A percentile compares a stretch with the other conserved stretches of the same genome.
Conservation (phyloP, 495 filamentous ascomycete genomes). For the Venustampulla echinocandica region DNA sequence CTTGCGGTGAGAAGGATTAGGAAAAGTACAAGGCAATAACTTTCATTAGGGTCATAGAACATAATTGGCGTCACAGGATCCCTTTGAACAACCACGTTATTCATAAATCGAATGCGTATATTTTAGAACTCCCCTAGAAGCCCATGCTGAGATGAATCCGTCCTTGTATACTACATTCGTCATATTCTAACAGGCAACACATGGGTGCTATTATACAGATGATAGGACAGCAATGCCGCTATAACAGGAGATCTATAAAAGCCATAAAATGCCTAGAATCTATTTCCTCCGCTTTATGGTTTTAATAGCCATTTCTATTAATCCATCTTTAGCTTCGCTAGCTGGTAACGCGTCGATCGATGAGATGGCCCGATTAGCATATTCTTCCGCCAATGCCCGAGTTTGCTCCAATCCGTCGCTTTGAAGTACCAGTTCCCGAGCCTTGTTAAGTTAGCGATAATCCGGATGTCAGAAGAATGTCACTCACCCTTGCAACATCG, state of each 20-base stretch:
- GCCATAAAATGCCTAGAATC: slow-evolving; percentile 1
- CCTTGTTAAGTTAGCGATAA: slow-evolving; percentile 40
- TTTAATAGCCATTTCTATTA: slow-evolving; percentile 90
- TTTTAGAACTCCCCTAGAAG: slow-evolving; percentile 9
- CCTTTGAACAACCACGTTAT: neutral
- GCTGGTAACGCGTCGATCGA: slow-evolving; percentile 78
- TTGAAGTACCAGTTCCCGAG: slow-evolving; percentile 69
- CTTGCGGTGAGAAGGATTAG: too few species aligned
- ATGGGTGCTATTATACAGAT: slow-evolving; percentile 16
- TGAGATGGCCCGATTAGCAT: slow-evolving; percentile 76
- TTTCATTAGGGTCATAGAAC: too few species aligned
- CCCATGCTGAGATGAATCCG: slow-evolving; percentile 1
- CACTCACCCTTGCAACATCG: slow-evolving; percentile 70
- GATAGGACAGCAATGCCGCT: slow-evolving; percentile 6
- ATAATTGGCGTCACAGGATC: too few species aligned
- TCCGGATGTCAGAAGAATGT: neutral
- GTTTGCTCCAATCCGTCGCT: slow-evolving; percentile 90
- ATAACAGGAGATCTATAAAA: slow-evolving; percentile 17
- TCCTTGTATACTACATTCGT: slow-evolving; percentile 6
- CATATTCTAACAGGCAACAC: slow-evolving; percentile 1
- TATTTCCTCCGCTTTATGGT: slow-evolving; percentile 84
- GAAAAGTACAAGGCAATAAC: too few species aligned
- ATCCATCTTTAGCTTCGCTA: slow-evolving; percentile 81
- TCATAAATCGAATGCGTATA: neutral
- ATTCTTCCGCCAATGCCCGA: slow-evolving; percentile 77